These are phyloP conservation scores for Alternaria dauci DNA, from an alignment of 2,329 filamentous ascomycete species.

Conservation along the genomic window DNA sequence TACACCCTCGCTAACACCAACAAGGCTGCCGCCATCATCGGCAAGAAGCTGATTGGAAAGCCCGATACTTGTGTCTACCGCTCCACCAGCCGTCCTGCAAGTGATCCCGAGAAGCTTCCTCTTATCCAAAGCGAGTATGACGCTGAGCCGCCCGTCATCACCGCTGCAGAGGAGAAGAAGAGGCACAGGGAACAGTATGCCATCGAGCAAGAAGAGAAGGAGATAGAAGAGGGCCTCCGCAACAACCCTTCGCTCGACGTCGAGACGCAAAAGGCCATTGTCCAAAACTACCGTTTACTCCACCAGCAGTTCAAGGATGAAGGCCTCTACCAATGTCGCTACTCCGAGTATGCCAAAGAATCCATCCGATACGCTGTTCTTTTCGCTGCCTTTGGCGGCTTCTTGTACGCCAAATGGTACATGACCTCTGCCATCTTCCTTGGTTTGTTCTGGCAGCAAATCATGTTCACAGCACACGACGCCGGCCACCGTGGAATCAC, in stretches of 20 bases:
- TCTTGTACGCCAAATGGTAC: conserved; percentile 64
- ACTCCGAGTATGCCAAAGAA: conserved; percentile 67
- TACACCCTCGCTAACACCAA: conserved; percentile 26
- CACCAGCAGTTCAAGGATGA: conserved; percentile 64
- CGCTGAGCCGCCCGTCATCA: conserved; percentile 7
- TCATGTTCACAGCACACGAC: conserved; percentile 74
- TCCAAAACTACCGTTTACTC: conserved; percentile 63
- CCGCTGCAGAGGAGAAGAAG: conserved; percentile 25
- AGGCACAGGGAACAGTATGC: conserved; percentile 43
- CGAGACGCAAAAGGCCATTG: conserved; percentile 64
- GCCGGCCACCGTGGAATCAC: conserved; percentile 71
- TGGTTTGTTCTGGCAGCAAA: conserved; percentile 73
- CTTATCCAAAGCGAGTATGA: conserved; percentile 20
- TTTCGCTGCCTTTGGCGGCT: conserved; percentile 59
- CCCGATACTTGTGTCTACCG: conserved; percentile 33
- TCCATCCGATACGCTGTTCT: conserved; percentile 62
- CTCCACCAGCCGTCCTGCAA: conserved; percentile 19
- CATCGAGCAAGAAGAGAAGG: conserved; percentile 46
- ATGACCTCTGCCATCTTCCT: conserved; percentile 65
- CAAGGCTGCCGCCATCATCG: conserved; percentile 37
- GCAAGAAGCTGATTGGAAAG: conserved; percentile 36
- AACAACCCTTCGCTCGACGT: conserved; percentile 62
- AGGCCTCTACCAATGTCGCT: conserved; percentile 67
- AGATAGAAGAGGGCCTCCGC: conserved; percentile 48
- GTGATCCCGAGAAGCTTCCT: conserved; percentile 36